Evolutionary conservation across 345 rosid species (phyloP).

Genomic region (Eutrema heterophyllum): DNA sequence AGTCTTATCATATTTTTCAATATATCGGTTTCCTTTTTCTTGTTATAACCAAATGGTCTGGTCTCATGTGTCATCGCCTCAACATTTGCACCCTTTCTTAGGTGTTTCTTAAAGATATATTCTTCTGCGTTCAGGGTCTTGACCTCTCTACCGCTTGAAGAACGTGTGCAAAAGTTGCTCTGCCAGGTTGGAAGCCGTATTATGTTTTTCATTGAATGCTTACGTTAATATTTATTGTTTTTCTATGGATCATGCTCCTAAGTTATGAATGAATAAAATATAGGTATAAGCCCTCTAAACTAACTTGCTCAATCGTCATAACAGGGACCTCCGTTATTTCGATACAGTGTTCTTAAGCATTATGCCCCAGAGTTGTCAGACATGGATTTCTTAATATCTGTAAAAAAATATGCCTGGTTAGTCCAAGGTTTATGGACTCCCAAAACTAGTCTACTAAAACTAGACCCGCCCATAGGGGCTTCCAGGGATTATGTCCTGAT

Average conservation of each 20-base stretch:
- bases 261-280: background rate
- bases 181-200: slow-evolving; percentile 54
- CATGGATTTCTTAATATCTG: slow-evolving; percentile 44
- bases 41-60: background rate
- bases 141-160: slow-evolving; percentile 57
- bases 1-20: background rate
- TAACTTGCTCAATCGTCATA: slow-evolving; percentile 10
- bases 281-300: background rate
- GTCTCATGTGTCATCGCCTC: slow-evolving; percentile 3
- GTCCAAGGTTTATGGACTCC: slow-evolving; percentile 86
- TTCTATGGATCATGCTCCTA: background rate
- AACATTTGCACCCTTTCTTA: background rate
- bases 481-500: slow-evolving; percentile 53
- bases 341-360: slow-evolving; percentile 55
- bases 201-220: background rate
- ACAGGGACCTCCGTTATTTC: slow-evolving; percentile 55
- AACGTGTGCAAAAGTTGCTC: slow-evolving; percentile 64
- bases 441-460: slow-evolving; percentile 38
- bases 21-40: background rate
- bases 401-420: slow-evolving; percentile 48
- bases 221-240: background rate
- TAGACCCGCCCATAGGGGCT: slow-evolving; percentile 11
- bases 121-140: slow-evolving; percentile 52
- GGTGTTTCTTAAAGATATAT: background rate
- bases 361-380: slow-evolving; percentile 44